Conservation (phyloP, 2,329 filamentous ascomycete genomes). For the Pezicula radicicola region DNA sequence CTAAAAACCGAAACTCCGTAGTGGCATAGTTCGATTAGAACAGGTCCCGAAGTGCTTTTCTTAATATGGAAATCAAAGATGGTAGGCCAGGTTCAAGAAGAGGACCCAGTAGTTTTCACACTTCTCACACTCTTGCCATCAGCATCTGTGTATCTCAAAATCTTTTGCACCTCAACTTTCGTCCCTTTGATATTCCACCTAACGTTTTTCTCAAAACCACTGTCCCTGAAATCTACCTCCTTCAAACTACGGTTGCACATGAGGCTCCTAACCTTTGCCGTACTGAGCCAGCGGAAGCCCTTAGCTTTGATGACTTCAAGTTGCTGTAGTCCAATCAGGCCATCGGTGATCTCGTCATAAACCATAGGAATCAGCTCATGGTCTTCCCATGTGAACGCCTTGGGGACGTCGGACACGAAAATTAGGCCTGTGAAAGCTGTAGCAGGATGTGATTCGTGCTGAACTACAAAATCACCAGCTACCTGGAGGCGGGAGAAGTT, state of each 20-base stretch:
- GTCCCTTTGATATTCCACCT: slow-evolving; percentile 16
- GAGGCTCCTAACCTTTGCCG: slow-evolving; percentile 1
- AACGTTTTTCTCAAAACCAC: slow-evolving; percentile 12
- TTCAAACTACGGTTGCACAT: slow-evolving; percentile 5
- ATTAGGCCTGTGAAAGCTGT: slow-evolving; percentile 4
- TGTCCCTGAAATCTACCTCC: slow-evolving; percentile 15
- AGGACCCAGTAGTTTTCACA: background rate
- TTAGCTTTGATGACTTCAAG: slow-evolving; percentile 13
- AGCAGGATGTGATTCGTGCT: background rate
- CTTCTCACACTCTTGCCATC: background rate
- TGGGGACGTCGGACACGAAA: slow-evolving; percentile 11
- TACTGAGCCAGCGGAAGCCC: slow-evolving; percentile 11
- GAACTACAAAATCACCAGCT: slow-evolving; percentile 13
- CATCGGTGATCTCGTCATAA: slow-evolving; percentile 11
- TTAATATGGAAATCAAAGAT: background rate
- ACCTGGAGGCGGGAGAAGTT: slow-evolving; percentile 16
- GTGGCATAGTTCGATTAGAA: background rate
- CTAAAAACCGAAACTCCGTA: background rate
- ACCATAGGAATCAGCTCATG: slow-evolving; percentile 9
- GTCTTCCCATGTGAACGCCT: slow-evolving; percentile 10
- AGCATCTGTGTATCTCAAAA: slow-evolving; percentile 8
- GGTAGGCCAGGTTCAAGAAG: background rate
- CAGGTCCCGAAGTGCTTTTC: background rate
- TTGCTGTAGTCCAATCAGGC: slow-evolving; percentile 7
- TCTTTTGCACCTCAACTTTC: slow-evolving; percentile 7